A percentile compares a stretch with the other conserved stretches of the same genome.
Conservation (phyloP, 1,284 basidiomycete species). For the Pholiota adiposa region DNA sequence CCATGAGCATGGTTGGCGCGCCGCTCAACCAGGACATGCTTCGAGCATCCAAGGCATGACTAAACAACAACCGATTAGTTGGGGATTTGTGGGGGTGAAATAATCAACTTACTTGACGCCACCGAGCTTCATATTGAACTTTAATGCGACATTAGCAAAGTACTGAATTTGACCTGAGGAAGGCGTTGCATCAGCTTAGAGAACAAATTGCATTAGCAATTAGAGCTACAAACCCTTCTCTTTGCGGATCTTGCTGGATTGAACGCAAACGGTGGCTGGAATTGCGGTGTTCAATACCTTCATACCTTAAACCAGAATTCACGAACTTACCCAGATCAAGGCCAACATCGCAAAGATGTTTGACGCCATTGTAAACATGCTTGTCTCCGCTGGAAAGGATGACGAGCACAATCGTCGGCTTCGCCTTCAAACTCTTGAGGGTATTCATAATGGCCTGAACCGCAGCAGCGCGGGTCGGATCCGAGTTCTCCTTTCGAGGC, state of each 20-base stretch:
- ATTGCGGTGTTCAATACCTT: too few relatives aligned
- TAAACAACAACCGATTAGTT: constrained; percentile 19
- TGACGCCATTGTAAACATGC: constrained; percentile 71
- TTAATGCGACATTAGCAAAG: constrained; percentile 78
- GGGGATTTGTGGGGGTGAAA: too few relatives aligned
- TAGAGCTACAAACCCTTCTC: too few relatives aligned
- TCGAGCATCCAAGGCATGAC: constrained; percentile 57
- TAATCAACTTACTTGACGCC: constrained; percentile 63
- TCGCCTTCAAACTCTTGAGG: constrained; percentile 30
- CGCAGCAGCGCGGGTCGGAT: constrained; percentile 52
- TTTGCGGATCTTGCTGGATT: constrained; percentile 63
- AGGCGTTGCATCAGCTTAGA: constrained; percentile 19
- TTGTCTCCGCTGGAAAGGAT: constrained; percentile 71
- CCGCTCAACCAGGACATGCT: constrained; percentile 60
- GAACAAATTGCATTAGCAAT: too few relatives aligned
- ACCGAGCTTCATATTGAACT: constrained; percentile 82
- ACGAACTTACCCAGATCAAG: constrained; percentile 56
- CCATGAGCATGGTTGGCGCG: constrained; percentile 75
- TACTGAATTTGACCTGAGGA: constrained; percentile 65
- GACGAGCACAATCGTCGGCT: constrained; percentile 50
- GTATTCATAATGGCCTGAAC: constrained; percentile 36
- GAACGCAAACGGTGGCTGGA: constrained; percentile 69
- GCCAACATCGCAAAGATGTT: constrained; percentile 67
- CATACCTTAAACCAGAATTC: too few relatives aligned
- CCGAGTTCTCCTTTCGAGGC: constrained; percentile 46